A percentile compares a stretch with the other conserved stretches of the same genome.
These are phyloP conservation scores for Starmerella asiatica DNA, from an alignment of 805 yeast genomes.

Conservation along the genomic window DNA sequence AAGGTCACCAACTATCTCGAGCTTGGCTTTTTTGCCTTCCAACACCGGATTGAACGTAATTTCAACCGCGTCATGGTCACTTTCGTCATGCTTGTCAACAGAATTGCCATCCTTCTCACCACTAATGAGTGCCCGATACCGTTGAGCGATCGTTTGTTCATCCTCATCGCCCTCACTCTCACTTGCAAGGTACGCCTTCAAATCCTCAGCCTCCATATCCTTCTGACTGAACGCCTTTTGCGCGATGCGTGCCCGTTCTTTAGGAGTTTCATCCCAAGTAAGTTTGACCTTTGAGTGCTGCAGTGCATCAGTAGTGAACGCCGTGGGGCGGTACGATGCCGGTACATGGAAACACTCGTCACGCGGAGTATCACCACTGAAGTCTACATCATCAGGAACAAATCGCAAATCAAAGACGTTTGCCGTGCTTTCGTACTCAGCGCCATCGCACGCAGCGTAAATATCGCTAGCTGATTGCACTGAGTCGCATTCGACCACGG, in stretches of 20 bases:
- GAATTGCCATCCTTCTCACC: not conserved
- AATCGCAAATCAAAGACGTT: conserved; percentile 85
- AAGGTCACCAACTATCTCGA: conserved; percentile 18
- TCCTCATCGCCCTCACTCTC: conserved; percentile 25
- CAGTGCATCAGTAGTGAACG: conserved; percentile 84
- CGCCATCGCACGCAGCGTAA: conserved; percentile 80
- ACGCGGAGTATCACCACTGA: conserved; percentile 53
- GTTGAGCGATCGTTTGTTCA: conserved; percentile 15
- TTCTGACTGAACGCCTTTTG: conserved; percentile 69
- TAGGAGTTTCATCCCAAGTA: conserved; percentile 98
- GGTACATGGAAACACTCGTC: conserved; percentile 67
- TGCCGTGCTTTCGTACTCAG: conserved; percentile 92
- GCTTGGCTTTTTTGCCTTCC: conserved; percentile 31
- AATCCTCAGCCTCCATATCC: conserved; percentile 48
- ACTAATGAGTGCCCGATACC: conserved; percentile 19
- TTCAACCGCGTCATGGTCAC: conserved; percentile 70
- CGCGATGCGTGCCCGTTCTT: conserved; percentile 64
- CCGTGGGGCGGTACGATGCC: conserved; percentile 59
- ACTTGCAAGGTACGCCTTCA: conserved; percentile 48
- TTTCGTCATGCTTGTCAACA: conserved; percentile 28
- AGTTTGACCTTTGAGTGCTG: conserved; percentile 92
- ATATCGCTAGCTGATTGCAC: conserved; percentile 57
- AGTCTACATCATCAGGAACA: conserved; percentile 84
- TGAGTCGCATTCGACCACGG: conserved; percentile 72
- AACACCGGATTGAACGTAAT: conserved; percentile 89